Percentiles rank a stretch among this genome's conserved stretches.
Evolutionary conservation across 1,284 basidiomycete species (phyloP).

Genomic region (Marasmius tenuissimus): DNA sequence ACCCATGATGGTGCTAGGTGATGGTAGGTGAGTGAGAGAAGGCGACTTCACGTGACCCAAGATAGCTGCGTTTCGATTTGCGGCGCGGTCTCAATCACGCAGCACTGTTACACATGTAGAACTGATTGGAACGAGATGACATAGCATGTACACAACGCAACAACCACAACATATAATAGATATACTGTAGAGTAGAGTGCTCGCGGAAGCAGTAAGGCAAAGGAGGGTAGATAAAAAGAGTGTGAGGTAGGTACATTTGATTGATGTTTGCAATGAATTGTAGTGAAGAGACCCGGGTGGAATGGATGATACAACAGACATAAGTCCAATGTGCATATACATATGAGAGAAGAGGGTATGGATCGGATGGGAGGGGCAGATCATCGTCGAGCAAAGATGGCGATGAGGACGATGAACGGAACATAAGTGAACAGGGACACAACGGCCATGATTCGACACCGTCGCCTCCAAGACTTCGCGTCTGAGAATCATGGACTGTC

Average conservation of each 20-base stretch:
- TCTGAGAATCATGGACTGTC: conserved; percentile 32
- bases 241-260: background rate
- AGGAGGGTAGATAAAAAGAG: background rate
- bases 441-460: conserved; percentile 52
- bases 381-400: conserved; percentile 36
- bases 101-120: no score
- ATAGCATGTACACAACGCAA: no score
- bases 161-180: background rate
- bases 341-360: background rate
- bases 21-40: conserved; percentile 10
- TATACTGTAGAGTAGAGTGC: background rate
- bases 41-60: background rate
- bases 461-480: conserved; percentile 49
- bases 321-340: background rate
- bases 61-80: background rate
- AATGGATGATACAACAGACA: background rate
- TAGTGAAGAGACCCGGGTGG: background rate
- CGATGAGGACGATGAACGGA: conserved; percentile 56
- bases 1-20: conserved; percentile 35
- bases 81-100: background rate
- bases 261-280: background rate
- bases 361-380: background rate
- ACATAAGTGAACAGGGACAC: conserved; percentile 56
- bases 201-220: background rate
- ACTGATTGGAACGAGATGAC: no score